These are phyloP conservation scores for Ophiostoma ips DNA, from an alignment of 2,329 filamentous ascomycete genomes.

Conservation along the genomic window DNA sequence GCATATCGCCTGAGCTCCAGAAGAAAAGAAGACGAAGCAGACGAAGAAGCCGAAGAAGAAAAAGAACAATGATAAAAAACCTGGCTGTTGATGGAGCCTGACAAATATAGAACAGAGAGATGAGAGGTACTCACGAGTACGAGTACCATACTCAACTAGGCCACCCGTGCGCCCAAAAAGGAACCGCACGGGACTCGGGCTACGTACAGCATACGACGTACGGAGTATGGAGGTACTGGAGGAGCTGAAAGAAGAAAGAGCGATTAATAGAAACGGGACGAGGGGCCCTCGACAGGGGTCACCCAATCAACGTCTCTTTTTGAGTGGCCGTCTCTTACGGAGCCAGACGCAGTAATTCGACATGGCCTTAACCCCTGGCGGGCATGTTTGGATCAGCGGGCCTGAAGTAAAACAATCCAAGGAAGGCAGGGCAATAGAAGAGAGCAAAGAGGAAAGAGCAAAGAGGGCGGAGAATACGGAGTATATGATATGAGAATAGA, in stretches of 20 bases:
- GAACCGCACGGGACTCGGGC: too few relatives aligned
- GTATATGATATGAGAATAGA: neutral
- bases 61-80: neutral
- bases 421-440: neutral
- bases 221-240: too few relatives aligned
- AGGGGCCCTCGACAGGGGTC: constrained; percentile 1
- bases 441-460: constrained; percentile 3
- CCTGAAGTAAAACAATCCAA: constrained; percentile 14
- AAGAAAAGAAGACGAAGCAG: too few relatives aligned
- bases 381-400: constrained; percentile 1
- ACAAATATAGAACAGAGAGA: neutral
- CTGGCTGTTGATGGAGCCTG: too few relatives aligned
- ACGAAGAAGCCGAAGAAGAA: too few relatives aligned
- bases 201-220: too few relatives aligned
- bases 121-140: too few relatives aligned
- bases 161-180: too few relatives aligned
- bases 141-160: too few relatives aligned
- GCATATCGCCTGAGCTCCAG: too few relatives aligned
- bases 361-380: constrained; percentile 3
- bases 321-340: neutral
- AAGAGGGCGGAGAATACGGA: neutral
- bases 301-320: constrained; percentile 4
- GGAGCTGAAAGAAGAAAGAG: neutral
- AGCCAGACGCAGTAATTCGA: neutral
- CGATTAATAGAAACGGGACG: neutral